These are phyloP conservation scores for Ampelocalamus luodianensis DNA, from an alignment of 176 grass and related monocot species.

Conservation along the genomic window DNA sequence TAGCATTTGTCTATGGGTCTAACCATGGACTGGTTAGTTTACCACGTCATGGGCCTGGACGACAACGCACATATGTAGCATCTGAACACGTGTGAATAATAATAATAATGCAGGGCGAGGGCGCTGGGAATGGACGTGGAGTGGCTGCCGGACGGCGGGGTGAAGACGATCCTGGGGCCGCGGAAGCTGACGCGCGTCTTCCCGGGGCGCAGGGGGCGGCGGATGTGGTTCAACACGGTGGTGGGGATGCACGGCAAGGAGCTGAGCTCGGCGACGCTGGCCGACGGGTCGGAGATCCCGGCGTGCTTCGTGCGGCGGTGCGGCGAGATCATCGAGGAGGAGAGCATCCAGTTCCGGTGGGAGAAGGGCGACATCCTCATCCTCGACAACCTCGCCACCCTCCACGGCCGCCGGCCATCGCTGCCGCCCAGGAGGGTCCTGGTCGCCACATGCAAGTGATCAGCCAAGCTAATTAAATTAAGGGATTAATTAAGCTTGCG, in stretches of 20 bases:
- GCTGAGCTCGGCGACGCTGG: slow-evolving; percentile 57
- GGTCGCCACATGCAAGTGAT: slow-evolving; percentile 80
- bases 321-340: slow-evolving; percentile 80
- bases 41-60: not conserved
- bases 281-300: slow-evolving; percentile 62
- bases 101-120: slow-evolving; percentile 26
- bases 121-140: slow-evolving; percentile 66
- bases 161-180: slow-evolving; percentile 46
- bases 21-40: not conserved
- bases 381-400: slow-evolving; percentile 63
- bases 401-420: slow-evolving; percentile 62
- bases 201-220: slow-evolving; percentile 26
- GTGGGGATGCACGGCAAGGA: slow-evolving; percentile 71
- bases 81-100: not conserved
- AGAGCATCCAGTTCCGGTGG: slow-evolving; percentile 82
- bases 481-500: not conserved
- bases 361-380: slow-evolving; percentile 71
- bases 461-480: not conserved
- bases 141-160: slow-evolving; percentile 57
- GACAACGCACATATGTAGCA: not conserved
- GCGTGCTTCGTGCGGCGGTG: slow-evolving; percentile 55
- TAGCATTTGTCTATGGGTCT: not conserved
- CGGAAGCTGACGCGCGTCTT: slow-evolving; percentile 60
- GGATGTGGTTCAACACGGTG: slow-evolving; percentile 83
- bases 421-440: slow-evolving; percentile 63